Conservation (phyloP, 2,329 filamentous ascomycete genomes). For the Aureobasidium sp. region DNA sequence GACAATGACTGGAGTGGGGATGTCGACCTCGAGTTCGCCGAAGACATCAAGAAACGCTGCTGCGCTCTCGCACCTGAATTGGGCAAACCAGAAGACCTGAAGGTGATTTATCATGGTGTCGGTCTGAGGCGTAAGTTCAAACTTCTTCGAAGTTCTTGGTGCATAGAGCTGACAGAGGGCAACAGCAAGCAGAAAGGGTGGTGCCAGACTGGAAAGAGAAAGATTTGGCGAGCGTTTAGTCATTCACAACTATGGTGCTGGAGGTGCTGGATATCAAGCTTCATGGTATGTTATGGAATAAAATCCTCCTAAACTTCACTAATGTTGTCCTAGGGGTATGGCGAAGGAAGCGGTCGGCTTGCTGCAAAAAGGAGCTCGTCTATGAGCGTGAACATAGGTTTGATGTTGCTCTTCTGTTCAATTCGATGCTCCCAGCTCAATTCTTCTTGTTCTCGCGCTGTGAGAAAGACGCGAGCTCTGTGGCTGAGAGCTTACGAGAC, state of each 20-base stretch:
- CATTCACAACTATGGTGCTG: conserved; percentile 68
- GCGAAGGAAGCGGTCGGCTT: conserved; percentile 7
- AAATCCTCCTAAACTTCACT: background rate
- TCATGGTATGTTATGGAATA: background rate
- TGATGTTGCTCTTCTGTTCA: background rate
- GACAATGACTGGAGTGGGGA: conserved; percentile 7
- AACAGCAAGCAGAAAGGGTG: conserved; percentile 52
- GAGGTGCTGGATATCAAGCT: conserved; percentile 57
- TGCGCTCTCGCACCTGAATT: conserved; percentile 47
- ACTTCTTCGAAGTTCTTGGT: background rate
- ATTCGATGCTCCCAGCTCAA: background rate
- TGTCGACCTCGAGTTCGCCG: conserved; percentile 2
- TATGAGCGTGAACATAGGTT: background rate
- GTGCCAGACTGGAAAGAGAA: conserved; percentile 64
- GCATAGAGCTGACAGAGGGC: background rate
- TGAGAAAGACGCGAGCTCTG: background rate
- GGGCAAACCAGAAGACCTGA: conserved; percentile 45
- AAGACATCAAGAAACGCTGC: conserved; percentile 43
- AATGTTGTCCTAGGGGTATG: background rate
- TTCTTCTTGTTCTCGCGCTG: background rate
- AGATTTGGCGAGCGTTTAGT: conserved; percentile 52
- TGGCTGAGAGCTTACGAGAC: background rate
- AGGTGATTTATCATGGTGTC: conserved; percentile 67
- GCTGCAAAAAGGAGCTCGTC: conserved; percentile 2
- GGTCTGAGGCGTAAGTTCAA: conserved; percentile 50